These are phyloP conservation scores for Lipomyces kockii DNA, from an alignment of 805 yeast genomes.

Conservation along the genomic window DNA sequence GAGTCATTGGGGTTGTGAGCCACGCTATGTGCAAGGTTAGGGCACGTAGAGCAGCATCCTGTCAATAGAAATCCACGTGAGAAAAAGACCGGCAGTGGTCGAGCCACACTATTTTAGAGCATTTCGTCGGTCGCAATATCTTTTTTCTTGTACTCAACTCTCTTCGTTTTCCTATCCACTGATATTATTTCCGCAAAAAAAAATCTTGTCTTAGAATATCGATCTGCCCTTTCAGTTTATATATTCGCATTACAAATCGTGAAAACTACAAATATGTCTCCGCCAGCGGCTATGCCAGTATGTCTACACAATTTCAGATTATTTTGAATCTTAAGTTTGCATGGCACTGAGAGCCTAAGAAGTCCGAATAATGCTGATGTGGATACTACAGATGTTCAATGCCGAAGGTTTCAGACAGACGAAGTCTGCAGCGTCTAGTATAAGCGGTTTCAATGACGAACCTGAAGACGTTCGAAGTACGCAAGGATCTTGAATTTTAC, in stretches of 20 bases:
- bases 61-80: too few relatives aligned
- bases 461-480: constrained; percentile 40
- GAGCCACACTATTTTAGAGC: too few relatives aligned
- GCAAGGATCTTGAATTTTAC: not conserved
- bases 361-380: not conserved
- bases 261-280: not conserved
- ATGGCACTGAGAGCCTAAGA: not conserved
- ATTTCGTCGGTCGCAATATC: too few relatives aligned
- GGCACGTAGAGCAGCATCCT: too few relatives aligned
- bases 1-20: too few relatives aligned
- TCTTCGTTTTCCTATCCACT: not conserved
- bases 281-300: constrained; percentile 1
- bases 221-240: not conserved
- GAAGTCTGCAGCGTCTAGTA: constrained; percentile 30
- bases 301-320: not conserved
- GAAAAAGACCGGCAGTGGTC: too few relatives aligned
- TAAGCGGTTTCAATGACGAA: constrained; percentile 31
- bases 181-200: not conserved
- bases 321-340: not conserved
- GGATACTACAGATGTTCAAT: constrained; percentile 26
- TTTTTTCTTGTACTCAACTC: too few relatives aligned
- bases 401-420: constrained; percentile 24
- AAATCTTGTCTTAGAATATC: not conserved
- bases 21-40: too few relatives aligned
- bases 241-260: not conserved